Percentiles rank a stretch among this genome's conserved stretches.
Evolutionary conservation across 306 rosid genomes (phyloP).

Genomic region (Vicia faba): DNA sequence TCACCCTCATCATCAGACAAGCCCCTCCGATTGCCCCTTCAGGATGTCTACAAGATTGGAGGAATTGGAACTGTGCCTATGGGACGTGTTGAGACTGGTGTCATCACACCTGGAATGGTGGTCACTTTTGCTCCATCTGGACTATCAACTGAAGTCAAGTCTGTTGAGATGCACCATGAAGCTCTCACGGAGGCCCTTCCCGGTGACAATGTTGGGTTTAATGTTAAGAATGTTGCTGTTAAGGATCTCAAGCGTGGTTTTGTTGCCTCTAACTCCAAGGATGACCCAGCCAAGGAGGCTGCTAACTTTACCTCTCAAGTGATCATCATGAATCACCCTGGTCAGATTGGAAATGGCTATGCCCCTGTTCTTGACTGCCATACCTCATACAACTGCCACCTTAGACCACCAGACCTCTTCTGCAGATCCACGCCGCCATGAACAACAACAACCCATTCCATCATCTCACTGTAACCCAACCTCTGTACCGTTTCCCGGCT

Average conservation of each 20-base stretch:
- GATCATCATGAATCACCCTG: slow-evolving; percentile 96
- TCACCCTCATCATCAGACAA: slow-evolving; percentile 88
- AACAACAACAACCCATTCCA: no score
- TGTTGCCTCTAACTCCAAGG: slow-evolving; percentile 92
- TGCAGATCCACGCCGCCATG: no score
- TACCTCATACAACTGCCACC: slow-evolving; percentile 81
- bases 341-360: slow-evolving; percentile 87
- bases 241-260: slow-evolving; percentile 96
- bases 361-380: slow-evolving; percentile 95
- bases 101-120: no score
- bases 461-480: no score
- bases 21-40: slow-evolving; percentile 88
- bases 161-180: no score
- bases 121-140: no score
- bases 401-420: no score
- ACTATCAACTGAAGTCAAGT: no score
- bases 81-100: no score
- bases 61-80: slow-evolving; percentile 97
- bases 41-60: slow-evolving; percentile 97
- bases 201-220: no score
- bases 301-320: slow-evolving; percentile 87
- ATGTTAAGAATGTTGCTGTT: slow-evolving; percentile 89
- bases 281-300: slow-evolving; percentile 93
- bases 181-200: no score
- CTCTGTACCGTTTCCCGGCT: no score